Conservation (phyloP, 441 rosid genomes). For the Arabidopsis hybrid region DNA sequence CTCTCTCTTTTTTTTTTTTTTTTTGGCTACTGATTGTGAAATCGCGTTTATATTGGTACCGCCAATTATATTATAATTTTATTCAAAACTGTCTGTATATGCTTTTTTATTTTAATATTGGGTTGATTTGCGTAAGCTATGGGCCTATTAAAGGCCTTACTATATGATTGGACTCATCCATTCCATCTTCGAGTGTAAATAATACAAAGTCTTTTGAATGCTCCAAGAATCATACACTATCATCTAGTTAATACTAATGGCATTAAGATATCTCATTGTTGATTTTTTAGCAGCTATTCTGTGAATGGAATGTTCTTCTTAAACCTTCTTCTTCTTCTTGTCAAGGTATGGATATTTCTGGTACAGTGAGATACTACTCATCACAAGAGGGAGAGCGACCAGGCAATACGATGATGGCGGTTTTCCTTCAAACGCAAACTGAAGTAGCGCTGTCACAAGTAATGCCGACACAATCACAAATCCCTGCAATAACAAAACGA, state of each 20-base stretch:
- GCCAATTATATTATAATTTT: background rate
- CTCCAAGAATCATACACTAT: slow-evolving; percentile 4
- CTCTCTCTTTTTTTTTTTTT: background rate
- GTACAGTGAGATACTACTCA: slow-evolving; percentile 83
- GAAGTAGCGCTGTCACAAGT: slow-evolving; percentile 88
- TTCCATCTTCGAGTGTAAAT: background rate
- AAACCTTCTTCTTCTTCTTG: slow-evolving; percentile 73
- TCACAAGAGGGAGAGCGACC: slow-evolving; percentile 82
- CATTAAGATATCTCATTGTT: background rate
- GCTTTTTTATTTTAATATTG: background rate
- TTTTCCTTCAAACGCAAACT: slow-evolving; percentile 91
- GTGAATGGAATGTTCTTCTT: slow-evolving; percentile 7
- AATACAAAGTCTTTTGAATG: slow-evolving; percentile 3
- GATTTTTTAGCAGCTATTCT: background rate
- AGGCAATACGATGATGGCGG: slow-evolving; percentile 83
- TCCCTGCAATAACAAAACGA: slow-evolving; percentile 56
- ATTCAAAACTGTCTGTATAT: background rate
- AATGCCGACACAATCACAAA: slow-evolving; percentile 98
- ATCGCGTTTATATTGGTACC: slow-evolving; percentile 7
- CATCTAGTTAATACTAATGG: slow-evolving; percentile 8
- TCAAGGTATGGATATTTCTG: slow-evolving; percentile 82
- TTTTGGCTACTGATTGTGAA: background rate
- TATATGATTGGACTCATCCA: slow-evolving; percentile 6
- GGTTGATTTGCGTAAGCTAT: background rate
- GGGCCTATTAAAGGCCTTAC: background rate